These are phyloP conservation scores for Deuterostichococcus epilithicus DNA, from an alignment of 139 green algal species.

Conservation along the genomic window DNA sequence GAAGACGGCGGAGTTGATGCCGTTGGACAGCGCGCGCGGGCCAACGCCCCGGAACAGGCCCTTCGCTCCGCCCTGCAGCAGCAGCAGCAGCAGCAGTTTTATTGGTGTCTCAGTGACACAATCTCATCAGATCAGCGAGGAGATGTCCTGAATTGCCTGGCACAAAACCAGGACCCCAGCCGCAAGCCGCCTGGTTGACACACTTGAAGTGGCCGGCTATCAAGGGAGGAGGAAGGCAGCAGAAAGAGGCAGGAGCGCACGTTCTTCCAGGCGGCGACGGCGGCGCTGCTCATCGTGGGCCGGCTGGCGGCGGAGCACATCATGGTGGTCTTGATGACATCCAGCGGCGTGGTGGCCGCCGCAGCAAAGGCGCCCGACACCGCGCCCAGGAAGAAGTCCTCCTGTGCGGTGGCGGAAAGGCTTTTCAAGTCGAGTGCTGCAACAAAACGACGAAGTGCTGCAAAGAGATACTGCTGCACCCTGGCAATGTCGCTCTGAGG, in stretches of 20 bases:
- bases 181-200: too few relatives aligned
- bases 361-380: slow-evolving; percentile 74
- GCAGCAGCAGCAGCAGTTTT: too few relatives aligned
- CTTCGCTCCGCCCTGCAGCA: background rate
- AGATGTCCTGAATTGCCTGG: too few relatives aligned
- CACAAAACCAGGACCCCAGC: too few relatives aligned
- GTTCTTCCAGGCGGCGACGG: slow-evolving; percentile 1
- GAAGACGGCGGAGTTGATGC: slow-evolving; percentile 90
- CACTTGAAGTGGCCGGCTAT: too few relatives aligned
- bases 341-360: slow-evolving; percentile 85
- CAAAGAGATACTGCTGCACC: too few relatives aligned
- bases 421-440: background rate
- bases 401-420: slow-evolving; percentile 33
- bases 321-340: slow-evolving; percentile 95
- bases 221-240: background rate
- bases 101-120: too few relatives aligned
- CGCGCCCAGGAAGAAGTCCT: slow-evolving; percentile 83
- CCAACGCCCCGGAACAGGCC: slow-evolving; percentile 67
- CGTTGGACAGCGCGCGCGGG: slow-evolving; percentile 72
- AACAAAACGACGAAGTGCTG: background rate
- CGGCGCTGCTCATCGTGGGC: slow-evolving; percentile 56
- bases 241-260: background rate
- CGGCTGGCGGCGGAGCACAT: slow-evolving; percentile 71
- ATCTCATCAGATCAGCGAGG: too few relatives aligned
- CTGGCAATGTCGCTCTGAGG: too few relatives aligned